Evolutionary conservation across 768 basidiomycete genomes (phyloP), one percentile per base, ranked within the genome.

Genomic region (Mrakia frigida): DNA sequence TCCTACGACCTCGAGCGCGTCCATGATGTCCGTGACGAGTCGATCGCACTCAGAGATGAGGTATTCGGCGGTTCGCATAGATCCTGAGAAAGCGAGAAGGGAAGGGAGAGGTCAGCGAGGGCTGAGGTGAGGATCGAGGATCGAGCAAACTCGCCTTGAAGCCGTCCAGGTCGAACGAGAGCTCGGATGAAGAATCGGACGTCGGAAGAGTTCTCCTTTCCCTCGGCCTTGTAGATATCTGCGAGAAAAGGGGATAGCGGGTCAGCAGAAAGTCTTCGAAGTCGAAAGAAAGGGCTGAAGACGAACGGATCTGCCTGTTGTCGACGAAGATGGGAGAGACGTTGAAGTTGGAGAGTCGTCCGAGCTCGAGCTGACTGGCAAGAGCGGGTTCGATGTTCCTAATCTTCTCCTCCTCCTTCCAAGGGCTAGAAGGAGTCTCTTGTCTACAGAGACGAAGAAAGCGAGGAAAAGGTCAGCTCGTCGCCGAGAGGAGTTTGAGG

Each of bases 31-130:
- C 59, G 93, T 96, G 78, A 98, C 92, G 18, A 98, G 89, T 65
- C 97, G 92, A 81, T 99, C 97, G 18, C 95, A 95, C 86, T 99
- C 97, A 1, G 96, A 97, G 79, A 99, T 92, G 82, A 99, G 91
- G 85, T 98, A 99, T 84, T 98, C 91, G n/a, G 93, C 92, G 72
- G 90, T 94, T 83, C 90, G 93, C 91, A 98, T 94, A 70, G 88
- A 88, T 46, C 94, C 94, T 69, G 63, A 9, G 31, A 35, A 21
- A 18, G 63, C 16, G 14, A 35, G 31, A 63, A 39, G 21, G 46
- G 23, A 3, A 7, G 31, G n/a, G 23, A 7, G 25, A 65, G 31
- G 35, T 65, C 37, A 65, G 37, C 63, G 37, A 39, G 18, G 33
- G 1, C 23, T 23, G 53, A 56, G 14, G 4, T 7, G 56, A 28